Evolutionary conservation across 2,329 filamentous ascomycete genomes (phyloP).

Genomic region (Aspergillus flavus): DNA sequence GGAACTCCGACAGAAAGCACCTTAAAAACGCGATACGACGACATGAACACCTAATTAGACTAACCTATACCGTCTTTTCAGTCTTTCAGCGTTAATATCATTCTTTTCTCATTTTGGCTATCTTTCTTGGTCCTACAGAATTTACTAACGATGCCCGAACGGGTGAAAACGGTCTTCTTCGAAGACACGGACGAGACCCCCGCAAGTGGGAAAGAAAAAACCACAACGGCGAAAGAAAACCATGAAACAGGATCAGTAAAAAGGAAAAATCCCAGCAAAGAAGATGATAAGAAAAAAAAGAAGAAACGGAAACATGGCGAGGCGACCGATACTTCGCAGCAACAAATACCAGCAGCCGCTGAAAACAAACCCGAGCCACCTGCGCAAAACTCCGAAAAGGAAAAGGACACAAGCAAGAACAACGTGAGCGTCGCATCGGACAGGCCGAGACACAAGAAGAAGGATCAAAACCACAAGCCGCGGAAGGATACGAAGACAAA

Average conservation of each 20-base stretch:
- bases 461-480: conserved; percentile 17
- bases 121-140: background rate
- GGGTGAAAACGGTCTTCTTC: conserved; percentile 46
- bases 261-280: conserved; percentile 13
- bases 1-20: conserved; percentile 11
- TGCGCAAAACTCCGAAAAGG: background rate
- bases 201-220: conserved; percentile 15
- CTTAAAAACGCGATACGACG: background rate
- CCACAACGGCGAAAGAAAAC: background rate
- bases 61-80: too few relatives aligned
- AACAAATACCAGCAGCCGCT: conserved; percentile 11
- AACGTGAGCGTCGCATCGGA: conserved; percentile 6
- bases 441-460: conserved; percentile 1
- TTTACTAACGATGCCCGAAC: conserved; percentile 43
- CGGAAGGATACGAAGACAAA: conserved; percentile 27
- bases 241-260: conserved; percentile 10
- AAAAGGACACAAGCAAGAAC: background rate
- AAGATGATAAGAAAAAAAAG: conserved; percentile 20
- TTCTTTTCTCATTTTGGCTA: background rate
- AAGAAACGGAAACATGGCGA: conserved; percentile 40
- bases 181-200: conserved; percentile 35
- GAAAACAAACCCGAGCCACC: conserved; percentile 6
- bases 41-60: background rate
- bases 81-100: background rate
- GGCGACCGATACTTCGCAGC: conserved; percentile 3